Base-by-base conservation (phyloP, 768 basidiomycete species). In the Tephrocybe rancida region DNA sequence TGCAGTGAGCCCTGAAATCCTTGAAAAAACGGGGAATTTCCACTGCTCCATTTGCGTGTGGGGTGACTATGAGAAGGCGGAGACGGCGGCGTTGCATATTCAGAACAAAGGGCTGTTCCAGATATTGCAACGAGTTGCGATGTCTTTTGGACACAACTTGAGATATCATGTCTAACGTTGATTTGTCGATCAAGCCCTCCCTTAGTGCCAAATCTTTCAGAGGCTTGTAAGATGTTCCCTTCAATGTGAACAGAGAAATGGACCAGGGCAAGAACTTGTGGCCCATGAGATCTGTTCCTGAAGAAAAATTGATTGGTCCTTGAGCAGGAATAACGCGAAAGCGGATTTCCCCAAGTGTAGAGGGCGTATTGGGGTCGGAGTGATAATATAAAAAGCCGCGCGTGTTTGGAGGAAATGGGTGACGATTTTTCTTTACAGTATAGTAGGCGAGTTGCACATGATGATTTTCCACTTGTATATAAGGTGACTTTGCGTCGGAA, bases 301-400 rank as follows among this genome's bases (percentile, higher is more conserved):
- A 3, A 8, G 9, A 8, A 11, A 51, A 51, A 2, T 35, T 19
- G 4, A 42, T 19, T 6, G 16, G 14, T 51, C 50, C 19, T 34
- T 14, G 30, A 14, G 14, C 8, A 8, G 41, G 42, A 8, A 42
- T 44, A 5, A 51, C 26, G 6, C 50, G 50, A 21, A 51, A 51
- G 7, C 50, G 50, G 2, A 51, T 34, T 26, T 51, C 41, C n/a
- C 30, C 42, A 8, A 32, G 24, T 14, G 30, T 34, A 7, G 21
- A 19, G 5, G 42, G 41, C 1, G 26, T 18, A 14, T n/a, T 4
- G 0, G 50, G 42, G 24, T 27, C 29, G 2, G 30, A 11, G 50
- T 44, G 50, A 16, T 51, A 35, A n/a, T 51, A 51, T 3, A 51
- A 26, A 22, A 51, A 51, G 13, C 50, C 50, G 24, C 21, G 50